phyloP scores from a whole-genome alignment of 169 alveolate genomes.

The Plasmodium adleri region DNA sequence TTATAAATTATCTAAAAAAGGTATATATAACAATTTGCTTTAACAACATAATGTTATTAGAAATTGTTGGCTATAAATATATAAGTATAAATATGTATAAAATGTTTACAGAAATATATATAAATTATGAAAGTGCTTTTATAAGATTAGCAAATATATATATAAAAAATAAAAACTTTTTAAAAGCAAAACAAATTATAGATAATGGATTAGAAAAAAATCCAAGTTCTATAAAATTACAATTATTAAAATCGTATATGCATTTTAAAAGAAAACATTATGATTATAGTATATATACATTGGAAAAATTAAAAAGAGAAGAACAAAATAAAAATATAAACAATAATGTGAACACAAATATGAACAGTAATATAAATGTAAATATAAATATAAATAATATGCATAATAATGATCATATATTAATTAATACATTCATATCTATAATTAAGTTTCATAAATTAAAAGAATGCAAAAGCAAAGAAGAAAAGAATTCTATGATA shows the following conservation, averaged over 20 bases:
- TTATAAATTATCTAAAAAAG: slow-evolving; percentile 65
- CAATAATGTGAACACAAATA: too few species aligned
- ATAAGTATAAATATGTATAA: slow-evolving; percentile 39
- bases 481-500: slow-evolving; percentile 25
- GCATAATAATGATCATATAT: not conserved
- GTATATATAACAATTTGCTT: slow-evolving; percentile 39
- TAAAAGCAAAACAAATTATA: slow-evolving; percentile 52
- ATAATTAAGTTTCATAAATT: slow-evolving; percentile 40
- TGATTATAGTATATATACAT: slow-evolving; percentile 52
- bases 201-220: slow-evolving; percentile 40
- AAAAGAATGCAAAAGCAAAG: slow-evolving; percentile 37
- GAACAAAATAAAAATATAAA: not conserved
- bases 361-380: not conserved
- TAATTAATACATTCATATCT: slow-evolving; percentile 54
- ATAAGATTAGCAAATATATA: slow-evolving; percentile 56
- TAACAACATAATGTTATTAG: slow-evolving; percentile 38
- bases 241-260: slow-evolving; percentile 40
- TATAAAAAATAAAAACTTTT: slow-evolving; percentile 30
- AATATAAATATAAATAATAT: too few species aligned
- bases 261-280: slow-evolving; percentile 37
- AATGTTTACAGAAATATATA: slow-evolving; percentile 39
- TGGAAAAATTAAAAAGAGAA: slow-evolving; percentile 44
- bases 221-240: slow-evolving; percentile 17
- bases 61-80: slow-evolving; percentile 29
- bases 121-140: slow-evolving; percentile 50